Conservation (phyloP, 1,284 basidiomycete species). For the Cryptococcus jaspeensis region DNA sequence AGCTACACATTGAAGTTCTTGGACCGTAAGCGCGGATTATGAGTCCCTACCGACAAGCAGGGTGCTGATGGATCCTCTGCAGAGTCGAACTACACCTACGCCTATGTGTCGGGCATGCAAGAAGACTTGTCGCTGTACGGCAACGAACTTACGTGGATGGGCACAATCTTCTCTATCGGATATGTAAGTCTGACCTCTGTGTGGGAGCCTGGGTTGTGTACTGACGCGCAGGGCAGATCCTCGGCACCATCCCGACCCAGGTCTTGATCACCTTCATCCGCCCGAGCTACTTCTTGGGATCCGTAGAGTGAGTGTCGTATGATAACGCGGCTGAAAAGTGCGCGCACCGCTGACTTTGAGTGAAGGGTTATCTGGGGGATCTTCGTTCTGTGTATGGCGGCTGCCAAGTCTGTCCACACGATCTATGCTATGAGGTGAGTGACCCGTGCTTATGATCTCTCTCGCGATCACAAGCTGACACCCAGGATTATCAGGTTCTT, state of each 20-base stretch:
- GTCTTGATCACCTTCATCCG: slow-evolving; percentile 20
- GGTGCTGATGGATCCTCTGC: no score
- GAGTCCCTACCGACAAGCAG: no score
- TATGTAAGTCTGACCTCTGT: slow-evolving; percentile 19
- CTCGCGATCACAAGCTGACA: no score
- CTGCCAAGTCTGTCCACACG: slow-evolving; percentile 12
- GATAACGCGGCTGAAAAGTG: slow-evolving; percentile 14
- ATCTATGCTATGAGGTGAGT: slow-evolving; percentile 39
- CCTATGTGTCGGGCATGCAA: slow-evolving; percentile 21
- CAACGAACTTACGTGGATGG: slow-evolving; percentile 24
- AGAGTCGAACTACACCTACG: slow-evolving; percentile 14
- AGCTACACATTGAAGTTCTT: not conserved
- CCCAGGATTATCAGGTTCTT: no score
- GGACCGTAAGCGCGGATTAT: not conserved
- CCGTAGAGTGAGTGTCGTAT: slow-evolving; percentile 19
- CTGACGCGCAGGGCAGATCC: no score
- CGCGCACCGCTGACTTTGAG: slow-evolving; percentile 4
- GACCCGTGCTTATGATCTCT: no score
- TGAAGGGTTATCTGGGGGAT: not conserved
- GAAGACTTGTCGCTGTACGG: slow-evolving; percentile 19
- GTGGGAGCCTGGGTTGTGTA: not conserved
- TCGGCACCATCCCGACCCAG: slow-evolving; percentile 14
- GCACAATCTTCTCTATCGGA: slow-evolving; percentile 41
- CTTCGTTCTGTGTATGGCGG: slow-evolving; percentile 24
- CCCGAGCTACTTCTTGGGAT: slow-evolving; percentile 19